Conservation (phyloP, 345 rosid genomes). For the Eutrema yunnanense region DNA sequence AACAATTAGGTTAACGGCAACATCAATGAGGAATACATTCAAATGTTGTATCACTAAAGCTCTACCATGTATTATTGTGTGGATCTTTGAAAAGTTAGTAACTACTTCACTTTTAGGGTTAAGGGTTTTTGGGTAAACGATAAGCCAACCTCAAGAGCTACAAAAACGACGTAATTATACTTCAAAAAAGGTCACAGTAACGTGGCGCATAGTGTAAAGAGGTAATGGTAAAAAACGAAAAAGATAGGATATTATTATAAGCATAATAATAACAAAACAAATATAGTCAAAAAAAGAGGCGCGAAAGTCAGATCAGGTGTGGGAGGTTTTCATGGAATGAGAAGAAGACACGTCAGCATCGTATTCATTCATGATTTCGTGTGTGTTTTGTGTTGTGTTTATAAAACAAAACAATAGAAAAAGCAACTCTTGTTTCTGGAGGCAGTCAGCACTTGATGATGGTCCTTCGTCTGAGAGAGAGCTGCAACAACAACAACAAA, state of each 20-base stretch:
- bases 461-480: conserved; percentile 11
- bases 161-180: neutral
- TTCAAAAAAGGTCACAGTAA: neutral
- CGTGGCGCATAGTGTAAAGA: neutral
- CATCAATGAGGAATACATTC: no score
- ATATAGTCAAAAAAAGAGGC: conserved; percentile 25
- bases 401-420: neutral
- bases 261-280: neutral
- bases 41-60: no score
- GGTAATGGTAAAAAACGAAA: neutral
- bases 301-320: conserved; percentile 31
- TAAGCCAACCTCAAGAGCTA: no score
- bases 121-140: neutral
- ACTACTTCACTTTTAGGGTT: neutral
- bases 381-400: neutral
- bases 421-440: neutral
- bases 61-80: no score
- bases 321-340: neutral
- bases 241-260: no score
- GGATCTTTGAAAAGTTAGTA: no score
- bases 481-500: neutral
- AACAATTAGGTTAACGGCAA: no score
- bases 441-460: conserved; percentile 30
- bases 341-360: conserved; percentile 9
- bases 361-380: conserved; percentile 13